Evolutionary conservation across 2,329 filamentous ascomycete genomes (phyloP), one percentile per base, ranked within the genome.

Genomic region (Diaporthe ampelina): DNA sequence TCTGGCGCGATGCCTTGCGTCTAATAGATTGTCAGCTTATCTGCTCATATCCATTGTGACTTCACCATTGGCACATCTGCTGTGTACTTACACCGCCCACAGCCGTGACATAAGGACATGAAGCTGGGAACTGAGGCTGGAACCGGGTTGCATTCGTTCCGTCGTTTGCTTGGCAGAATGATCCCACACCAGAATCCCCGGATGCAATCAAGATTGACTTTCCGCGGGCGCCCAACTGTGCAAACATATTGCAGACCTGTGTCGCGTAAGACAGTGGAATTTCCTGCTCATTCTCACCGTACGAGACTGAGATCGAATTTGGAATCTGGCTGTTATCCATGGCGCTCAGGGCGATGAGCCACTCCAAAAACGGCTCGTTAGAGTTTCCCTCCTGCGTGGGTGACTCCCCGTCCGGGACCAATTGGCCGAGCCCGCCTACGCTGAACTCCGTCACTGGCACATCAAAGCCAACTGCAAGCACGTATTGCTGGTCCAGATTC

Each of bases 321-420:
- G 92, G 91, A 0, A 93, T 83, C 24, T 88, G 80, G 2, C 83
- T 79, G 65, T 89, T 85, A 10, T 85, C 82, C 57, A 90, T 85
- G 50, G 82, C 81, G 1, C 92, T 83, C 4, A 93, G 82, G 79
- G 89, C 89, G 71, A 89, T 85, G 9, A 93, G 85, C 81, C 90
- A 93, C 19, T 88, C 88, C 1, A 93, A 85, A 80, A 92, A 94
- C 0, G 91, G 91, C 83, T 93, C 92, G 80, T 93, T 92, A n/a
- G 83, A 84, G 77, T 91, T 87, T 76, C 83, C 77, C 11, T 79
- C 59, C 79, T 19, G 77, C 74, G 58, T 78, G 68, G 29, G 79
- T 72, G 21, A 75, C 72, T 32, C 77, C 50, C n/a, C 80, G 58
- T 74, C 80, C 77, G 32, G 79, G 78, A 52, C 78, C 82, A 10